Conservation (phyloP, 257 asterid species). For the Solanum bukasovii region DNA sequence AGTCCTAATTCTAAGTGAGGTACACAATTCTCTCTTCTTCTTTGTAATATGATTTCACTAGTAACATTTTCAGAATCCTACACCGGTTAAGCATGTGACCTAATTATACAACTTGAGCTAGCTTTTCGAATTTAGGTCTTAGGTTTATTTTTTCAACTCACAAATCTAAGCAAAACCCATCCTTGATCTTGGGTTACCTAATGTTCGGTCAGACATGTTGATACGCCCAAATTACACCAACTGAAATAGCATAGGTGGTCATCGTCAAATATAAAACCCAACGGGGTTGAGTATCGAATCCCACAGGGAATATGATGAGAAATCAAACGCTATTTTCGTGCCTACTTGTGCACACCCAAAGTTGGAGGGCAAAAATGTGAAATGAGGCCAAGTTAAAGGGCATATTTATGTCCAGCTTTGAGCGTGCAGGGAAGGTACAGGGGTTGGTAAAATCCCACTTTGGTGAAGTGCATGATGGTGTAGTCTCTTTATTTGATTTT, state of each 20-base stretch:
- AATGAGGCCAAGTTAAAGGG: neutral
- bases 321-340: neutral
- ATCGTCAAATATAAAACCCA: neutral
- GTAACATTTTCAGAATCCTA: neutral
- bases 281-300: neutral
- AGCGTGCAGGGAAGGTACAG: neutral
- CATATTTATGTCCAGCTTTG: neutral
- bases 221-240: neutral
- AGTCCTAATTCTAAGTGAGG: slow-evolving; percentile 93
- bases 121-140: neutral
- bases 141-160: neutral
- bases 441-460: neutral
- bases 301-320: neutral
- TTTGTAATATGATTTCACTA: neutral
- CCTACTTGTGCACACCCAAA: neutral
- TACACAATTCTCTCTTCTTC: slow-evolving; percentile 15
- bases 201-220: neutral
- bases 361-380: neutral
- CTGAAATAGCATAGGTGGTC: neutral
- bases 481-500: neutral
- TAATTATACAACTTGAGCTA: neutral
- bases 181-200: neutral
- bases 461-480: neutral
- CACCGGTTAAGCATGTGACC: neutral
- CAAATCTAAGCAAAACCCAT: neutral